Evolutionary conservation across 805 yeast species (phyloP), one percentile per base, ranked within the genome.

Genomic region (Kodamaea fukazawae): DNA sequence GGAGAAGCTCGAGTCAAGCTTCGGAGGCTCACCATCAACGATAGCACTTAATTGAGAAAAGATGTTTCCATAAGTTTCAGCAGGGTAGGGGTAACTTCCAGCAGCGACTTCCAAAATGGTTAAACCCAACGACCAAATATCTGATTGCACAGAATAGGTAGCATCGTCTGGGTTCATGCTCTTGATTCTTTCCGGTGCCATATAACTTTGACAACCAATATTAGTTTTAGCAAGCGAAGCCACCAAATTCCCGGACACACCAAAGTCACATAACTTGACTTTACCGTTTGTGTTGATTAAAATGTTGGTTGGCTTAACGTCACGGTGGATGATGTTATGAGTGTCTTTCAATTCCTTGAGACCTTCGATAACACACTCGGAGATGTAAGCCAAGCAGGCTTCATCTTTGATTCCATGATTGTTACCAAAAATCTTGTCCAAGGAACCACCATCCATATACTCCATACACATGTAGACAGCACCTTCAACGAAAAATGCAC

Each of bases 381-480:
- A 78, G 33, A 90, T 83, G 50, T 75, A 79, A 2, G 95, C 95
- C 42, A 91, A 67, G 47, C 83, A 83, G 5, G 80, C 76, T 58
- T 91, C 99, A 47, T 82, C 84, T 23, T 85, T 70, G 11, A 68
- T 57, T 3, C 75, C 73, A 30, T 90, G 88, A 34, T 67, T 70
- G 20, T 60, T 59, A 3, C 80, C 83, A 61, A 89, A 91, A 11
- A 90, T 72, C 55, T 85, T 86, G 63, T 91, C 96, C 43, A 91
- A 66, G 0, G 96, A 87, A 0, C 96, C 96, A 34, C 96, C 97
- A 60, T 88, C 95, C 99, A 91, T 91, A 60, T 81, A 87, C 65
- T 91, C 99, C 77, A 91, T 91, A 65, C 98, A 93, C 87, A 91
- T 88, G 65, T 90, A 93, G 18, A 91, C 99, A 1, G 97, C 96